Evolutionary conservation across 106 monocot species (phyloP).

Genomic region (Allium cepa): DNA sequence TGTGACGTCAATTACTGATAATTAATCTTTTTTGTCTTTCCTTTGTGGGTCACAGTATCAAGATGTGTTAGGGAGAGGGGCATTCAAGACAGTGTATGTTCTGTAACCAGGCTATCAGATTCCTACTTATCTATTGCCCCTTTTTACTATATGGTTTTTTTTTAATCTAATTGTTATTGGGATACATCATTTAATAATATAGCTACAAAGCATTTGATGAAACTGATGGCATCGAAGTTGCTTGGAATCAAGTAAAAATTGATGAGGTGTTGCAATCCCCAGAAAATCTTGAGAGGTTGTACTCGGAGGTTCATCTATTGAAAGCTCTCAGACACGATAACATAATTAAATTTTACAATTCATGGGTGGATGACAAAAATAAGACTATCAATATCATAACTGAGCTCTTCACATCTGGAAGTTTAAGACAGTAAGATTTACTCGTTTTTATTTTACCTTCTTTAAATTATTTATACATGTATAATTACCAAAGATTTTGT

Average conservation of each 20-base stretch:
- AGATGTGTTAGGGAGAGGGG: constrained; percentile 57
- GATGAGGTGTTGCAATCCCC: constrained; percentile 48
- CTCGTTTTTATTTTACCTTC: no score
- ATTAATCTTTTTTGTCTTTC: no score
- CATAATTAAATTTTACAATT: constrained; percentile 56
- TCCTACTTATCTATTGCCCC: constrained; percentile 3
- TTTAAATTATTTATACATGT: no score
- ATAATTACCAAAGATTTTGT: no score
- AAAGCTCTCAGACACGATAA: constrained; percentile 65
- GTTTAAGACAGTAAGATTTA: constrained; percentile 40
- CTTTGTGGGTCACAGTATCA: constrained; percentile 44
- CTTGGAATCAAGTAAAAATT: constrained; percentile 65
- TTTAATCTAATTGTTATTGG: not conserved
- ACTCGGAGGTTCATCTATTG: constrained; percentile 59
- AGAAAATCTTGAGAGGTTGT: constrained; percentile 48
- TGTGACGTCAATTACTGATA: no score
- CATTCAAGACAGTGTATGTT: constrained; percentile 70
- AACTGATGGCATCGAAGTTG: constrained; percentile 65
- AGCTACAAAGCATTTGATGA: constrained; percentile 72
- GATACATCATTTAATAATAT: not conserved
- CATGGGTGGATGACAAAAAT: constrained; percentile 50
- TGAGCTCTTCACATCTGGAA: constrained; percentile 65
- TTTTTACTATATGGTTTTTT: not conserved
- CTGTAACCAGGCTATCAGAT: not conserved
- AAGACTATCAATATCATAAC: constrained; percentile 58